A percentile compares a stretch with the other conserved stretches of the same genome.
These are phyloP conservation scores for Solanum chacoense DNA, from an alignment of 305 asterid genomes.

Conservation along the genomic window DNA sequence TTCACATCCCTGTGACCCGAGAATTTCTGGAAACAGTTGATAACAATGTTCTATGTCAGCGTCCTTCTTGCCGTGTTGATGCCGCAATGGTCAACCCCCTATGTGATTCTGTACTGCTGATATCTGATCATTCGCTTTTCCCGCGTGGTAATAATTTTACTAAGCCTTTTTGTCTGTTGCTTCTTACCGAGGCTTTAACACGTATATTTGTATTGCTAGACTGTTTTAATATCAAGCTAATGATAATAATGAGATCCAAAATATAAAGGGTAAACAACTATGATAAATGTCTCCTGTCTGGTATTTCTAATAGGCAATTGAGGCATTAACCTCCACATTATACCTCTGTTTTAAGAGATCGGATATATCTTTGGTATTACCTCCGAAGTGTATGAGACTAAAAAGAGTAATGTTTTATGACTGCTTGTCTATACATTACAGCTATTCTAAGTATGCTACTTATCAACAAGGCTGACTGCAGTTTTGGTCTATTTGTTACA, in stretches of 20 bases:
- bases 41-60: constrained; percentile 52
- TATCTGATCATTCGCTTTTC: constrained; percentile 82
- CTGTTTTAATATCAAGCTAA: neutral
- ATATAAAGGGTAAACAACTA: neutral
- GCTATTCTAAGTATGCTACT: neutral
- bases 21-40: constrained; percentile 81
- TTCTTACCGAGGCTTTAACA: neutral
- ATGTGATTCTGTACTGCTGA: constrained; percentile 66
- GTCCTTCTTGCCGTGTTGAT: constrained; percentile 80
- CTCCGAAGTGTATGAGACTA: neutral
- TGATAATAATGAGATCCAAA: neutral
- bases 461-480: neutral
- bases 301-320: neutral
- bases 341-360: neutral
- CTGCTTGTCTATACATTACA: neutral
- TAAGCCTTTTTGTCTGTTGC: neutral
- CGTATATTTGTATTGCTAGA: neutral
- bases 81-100: constrained; percentile 66
- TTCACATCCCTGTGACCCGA: constrained; percentile 45
- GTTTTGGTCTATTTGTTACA: neutral
- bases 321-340: neutral
- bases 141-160: constrained; percentile 43
- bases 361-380: neutral
- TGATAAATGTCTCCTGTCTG: neutral
- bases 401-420: neutral